Percentiles rank a stretch among this genome's conserved stretches.
Evolutionary conservation across 2,329 filamentous ascomycete species (phyloP).

Genomic region (Ophiostoma sp.): DNA sequence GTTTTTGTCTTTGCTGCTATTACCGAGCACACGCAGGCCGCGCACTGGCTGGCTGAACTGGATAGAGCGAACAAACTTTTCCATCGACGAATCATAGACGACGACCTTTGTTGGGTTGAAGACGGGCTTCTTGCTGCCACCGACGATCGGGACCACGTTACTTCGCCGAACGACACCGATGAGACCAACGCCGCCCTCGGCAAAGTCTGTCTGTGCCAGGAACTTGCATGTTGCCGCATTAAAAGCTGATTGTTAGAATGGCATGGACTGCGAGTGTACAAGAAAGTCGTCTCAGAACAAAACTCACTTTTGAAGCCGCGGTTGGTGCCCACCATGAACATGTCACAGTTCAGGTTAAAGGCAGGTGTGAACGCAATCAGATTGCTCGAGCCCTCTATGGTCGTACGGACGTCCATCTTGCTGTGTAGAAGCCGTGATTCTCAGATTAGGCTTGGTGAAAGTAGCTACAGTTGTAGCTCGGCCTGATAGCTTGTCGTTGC

Average conservation of each 20-base stretch:
- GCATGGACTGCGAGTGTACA: background rate
- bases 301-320: constrained; percentile 26
- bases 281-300: no score
- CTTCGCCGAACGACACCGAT: constrained; percentile 82
- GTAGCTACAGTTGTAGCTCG: background rate
- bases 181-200: constrained; percentile 67
- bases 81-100: constrained; percentile 85
- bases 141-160: constrained; percentile 84
- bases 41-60: constrained; percentile 69
- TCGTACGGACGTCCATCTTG: constrained; percentile 81
- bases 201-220: constrained; percentile 63
- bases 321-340: constrained; percentile 69
- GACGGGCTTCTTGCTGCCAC: constrained; percentile 78
- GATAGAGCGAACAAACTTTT: constrained; percentile 43
- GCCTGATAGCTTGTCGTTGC: constrained; percentile 7
- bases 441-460: background rate
- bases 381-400: constrained; percentile 70
- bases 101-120: constrained; percentile 71
- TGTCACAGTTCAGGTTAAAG: constrained; percentile 80
- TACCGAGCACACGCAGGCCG: constrained; percentile 69
- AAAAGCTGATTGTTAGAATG: constrained; percentile 50
- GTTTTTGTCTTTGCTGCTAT: background rate
- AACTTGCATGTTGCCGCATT: constrained; percentile 67
- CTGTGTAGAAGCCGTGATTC: background rate
- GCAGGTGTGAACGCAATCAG: constrained; percentile 74